Percentiles rank a stretch among this genome's conserved stretches.
These are phyloP conservation scores for Brassica nigra DNA, from an alignment of 345 rosid species.

Conservation along the genomic window DNA sequence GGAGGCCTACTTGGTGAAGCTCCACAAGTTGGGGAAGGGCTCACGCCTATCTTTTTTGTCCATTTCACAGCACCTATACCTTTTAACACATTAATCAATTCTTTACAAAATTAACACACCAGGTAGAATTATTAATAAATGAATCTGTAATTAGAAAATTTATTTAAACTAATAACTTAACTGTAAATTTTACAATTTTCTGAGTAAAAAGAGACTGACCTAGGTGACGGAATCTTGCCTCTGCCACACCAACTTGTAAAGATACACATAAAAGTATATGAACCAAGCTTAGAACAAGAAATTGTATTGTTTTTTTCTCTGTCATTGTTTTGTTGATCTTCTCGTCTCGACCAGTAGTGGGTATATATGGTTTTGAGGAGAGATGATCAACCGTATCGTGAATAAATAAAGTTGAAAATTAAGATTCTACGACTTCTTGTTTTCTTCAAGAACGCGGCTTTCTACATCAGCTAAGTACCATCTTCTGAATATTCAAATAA, in stretches of 20 bases:
- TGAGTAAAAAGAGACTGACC: background rate
- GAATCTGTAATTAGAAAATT: background rate
- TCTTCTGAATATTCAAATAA: background rate
- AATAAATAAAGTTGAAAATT: background rate
- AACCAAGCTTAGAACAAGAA: conserved; percentile 15
- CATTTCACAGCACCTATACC: background rate
- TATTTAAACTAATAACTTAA: background rate
- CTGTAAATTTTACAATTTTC: background rate
- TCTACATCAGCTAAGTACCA: background rate
- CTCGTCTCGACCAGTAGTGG: background rate
- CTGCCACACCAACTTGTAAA: background rate
- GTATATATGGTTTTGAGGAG: background rate
- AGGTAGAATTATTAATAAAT: background rate
- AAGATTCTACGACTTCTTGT: background rate
- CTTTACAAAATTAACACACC: background rate
- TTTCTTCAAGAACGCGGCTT: background rate
- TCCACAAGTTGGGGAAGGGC: background rate
- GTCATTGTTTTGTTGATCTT: background rate
- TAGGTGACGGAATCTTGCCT: too few relatives aligned
- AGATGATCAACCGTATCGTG: background rate
- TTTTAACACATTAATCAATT: background rate
- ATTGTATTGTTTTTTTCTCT: conserved; percentile 13
- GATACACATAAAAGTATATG: conserved; percentile 18
- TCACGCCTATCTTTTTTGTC: background rate
- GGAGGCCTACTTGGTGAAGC: background rate